Percentiles rank a stretch among this genome's conserved stretches.
phyloP scores from a whole-genome alignment of 164 flowering plant genomes.

The Macadamia integrifolia region DNA sequence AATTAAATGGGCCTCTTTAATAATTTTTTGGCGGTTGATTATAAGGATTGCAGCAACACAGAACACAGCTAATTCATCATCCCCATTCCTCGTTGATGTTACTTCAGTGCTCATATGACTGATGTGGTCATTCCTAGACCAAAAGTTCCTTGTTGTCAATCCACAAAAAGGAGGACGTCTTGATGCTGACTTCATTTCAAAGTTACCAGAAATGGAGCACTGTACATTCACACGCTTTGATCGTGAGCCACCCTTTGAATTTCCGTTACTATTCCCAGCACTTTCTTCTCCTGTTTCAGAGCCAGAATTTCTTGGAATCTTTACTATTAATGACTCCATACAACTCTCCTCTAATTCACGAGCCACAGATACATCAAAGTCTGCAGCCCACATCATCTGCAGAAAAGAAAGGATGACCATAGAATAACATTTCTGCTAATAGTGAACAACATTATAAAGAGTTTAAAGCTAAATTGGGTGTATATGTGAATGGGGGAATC shows the following conservation, averaged over 20 bases:
- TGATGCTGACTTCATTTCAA: slow-evolving; percentile 37
- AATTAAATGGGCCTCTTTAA: slow-evolving; percentile 63
- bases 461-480: background rate
- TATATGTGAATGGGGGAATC: background rate
- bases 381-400: slow-evolving; percentile 99
- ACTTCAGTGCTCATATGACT: slow-evolving; percentile 32
- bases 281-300: slow-evolving; percentile 33
- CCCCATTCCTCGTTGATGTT: slow-evolving; percentile 45
- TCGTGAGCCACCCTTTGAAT: slow-evolving; percentile 28
- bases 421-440: background rate
- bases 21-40: slow-evolving; percentile 64
- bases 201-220: slow-evolving; percentile 25
- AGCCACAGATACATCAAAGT: slow-evolving; percentile 59
- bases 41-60: slow-evolving; percentile 86
- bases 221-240: slow-evolving; percentile 32
- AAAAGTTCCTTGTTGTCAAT: slow-evolving; percentile 55
- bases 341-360: slow-evolving; percentile 50
- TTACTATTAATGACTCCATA: slow-evolving; percentile 55
- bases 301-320: slow-evolving; percentile 39
- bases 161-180: slow-evolving; percentile 67
- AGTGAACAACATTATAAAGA: background rate
- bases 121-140: slow-evolving; percentile 50
- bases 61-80: slow-evolving; percentile 72
- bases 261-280: slow-evolving; percentile 24
- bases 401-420: slow-evolving; percentile 4